Conservation (phyloP, 768 basidiomycete genomes). For the Leccinum subgranulosum region DNA sequence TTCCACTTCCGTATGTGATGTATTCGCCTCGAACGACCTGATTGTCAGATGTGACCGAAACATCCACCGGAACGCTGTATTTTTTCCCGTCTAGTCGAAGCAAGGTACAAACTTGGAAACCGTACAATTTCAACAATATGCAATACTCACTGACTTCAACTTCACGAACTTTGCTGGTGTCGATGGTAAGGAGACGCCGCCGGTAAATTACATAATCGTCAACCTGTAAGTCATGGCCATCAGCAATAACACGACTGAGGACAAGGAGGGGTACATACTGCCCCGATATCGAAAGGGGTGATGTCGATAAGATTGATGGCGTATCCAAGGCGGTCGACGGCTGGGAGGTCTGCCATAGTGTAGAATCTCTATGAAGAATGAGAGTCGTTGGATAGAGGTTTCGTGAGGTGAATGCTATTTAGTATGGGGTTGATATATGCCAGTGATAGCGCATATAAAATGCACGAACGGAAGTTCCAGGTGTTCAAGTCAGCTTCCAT, state of each 20-base stretch:
- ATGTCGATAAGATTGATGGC: neutral
- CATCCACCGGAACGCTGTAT: neutral
- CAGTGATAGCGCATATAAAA: too few relatives aligned
- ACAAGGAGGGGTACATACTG: neutral
- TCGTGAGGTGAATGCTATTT: neutral
- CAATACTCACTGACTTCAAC: neutral
- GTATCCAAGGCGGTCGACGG: slow-evolving; percentile 8
- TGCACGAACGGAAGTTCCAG: too few relatives aligned
- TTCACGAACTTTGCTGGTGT: neutral
- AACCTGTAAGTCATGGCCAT: neutral
- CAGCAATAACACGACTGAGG: neutral
- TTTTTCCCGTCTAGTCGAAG: neutral
- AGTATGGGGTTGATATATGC: neutral
- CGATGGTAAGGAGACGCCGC: neutral
- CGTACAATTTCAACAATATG: neutral
- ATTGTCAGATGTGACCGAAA: slow-evolving; percentile 2
- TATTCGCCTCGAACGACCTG: slow-evolving; percentile 2
- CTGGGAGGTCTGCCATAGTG: neutral
- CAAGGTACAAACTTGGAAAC: neutral
- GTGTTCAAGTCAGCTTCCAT: too few relatives aligned
- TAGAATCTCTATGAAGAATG: neutral
- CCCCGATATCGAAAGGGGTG: slow-evolving; percentile 5
- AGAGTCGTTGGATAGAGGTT: neutral
- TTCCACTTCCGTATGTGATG: neutral
- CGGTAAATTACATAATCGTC: neutral